These are phyloP conservation scores for Hanseniaspora jakobsenii DNA, from an alignment of 805 yeast genomes.

Conservation along the genomic window DNA sequence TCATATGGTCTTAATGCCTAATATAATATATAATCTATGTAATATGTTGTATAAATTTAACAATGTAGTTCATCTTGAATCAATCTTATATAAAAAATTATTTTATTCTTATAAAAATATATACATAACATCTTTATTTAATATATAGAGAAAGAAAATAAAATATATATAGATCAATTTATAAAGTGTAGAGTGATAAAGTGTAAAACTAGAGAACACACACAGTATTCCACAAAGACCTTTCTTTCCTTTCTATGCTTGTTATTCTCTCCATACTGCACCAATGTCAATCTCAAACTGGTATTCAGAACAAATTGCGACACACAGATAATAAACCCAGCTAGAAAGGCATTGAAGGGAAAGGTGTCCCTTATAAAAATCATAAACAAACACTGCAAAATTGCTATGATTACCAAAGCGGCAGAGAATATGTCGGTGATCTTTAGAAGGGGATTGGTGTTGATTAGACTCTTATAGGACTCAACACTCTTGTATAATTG, in stretches of 20 bases:
- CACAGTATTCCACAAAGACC: conserved; percentile 77
- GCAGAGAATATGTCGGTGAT: conserved; percentile 67
- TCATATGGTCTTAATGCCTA: no score
- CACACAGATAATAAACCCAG: conserved; percentile 84
- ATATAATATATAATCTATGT: no score
- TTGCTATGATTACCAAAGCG: conserved; percentile 63
- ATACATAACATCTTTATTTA: no score
- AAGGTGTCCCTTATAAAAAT: conserved; percentile 62
- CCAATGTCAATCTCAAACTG: conserved; percentile 63
- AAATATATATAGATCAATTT: conserved; percentile 35
- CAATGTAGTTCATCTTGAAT: no score
- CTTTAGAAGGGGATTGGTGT: conserved; percentile 36
- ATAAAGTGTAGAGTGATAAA: conserved; percentile 84
- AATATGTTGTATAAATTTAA: no score
- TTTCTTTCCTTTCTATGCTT: conserved; percentile 31
- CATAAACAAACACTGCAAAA: conserved; percentile 67
- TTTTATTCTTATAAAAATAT: no score
- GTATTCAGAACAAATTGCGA: conserved; percentile 91
- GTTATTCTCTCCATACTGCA: conserved; percentile 20
- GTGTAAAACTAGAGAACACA: conserved; percentile 80
- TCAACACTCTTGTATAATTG: conserved; percentile 13
- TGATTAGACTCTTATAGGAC: conserved; percentile 24
- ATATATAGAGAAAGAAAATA: neutral
- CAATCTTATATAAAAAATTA: no score
- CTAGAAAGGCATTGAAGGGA: conserved; percentile 94